A percentile compares a stretch with the other conserved stretches of the same genome.
phyloP scores from a whole-genome alignment of 805 yeast genomes.

The Candida montana region DNA sequence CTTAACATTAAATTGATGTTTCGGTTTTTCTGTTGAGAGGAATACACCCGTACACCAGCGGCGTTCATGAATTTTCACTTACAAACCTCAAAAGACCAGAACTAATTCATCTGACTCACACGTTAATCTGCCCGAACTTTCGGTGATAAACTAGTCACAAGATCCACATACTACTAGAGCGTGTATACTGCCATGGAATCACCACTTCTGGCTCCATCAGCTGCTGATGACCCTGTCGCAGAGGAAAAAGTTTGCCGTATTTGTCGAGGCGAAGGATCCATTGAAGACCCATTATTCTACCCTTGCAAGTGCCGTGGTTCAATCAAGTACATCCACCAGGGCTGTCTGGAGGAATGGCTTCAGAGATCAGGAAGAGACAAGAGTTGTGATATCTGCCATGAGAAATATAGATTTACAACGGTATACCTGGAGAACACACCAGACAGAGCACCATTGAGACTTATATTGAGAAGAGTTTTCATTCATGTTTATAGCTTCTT shows the following conservation, averaged over 20 bases:
- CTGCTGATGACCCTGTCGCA: neutral
- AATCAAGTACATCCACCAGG: conserved; percentile 89
- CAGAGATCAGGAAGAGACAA: conserved; percentile 47
- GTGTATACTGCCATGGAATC: too few species aligned
- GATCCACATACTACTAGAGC: too few species aligned
- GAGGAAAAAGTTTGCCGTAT: conserved; percentile 72
- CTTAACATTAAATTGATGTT: too few species aligned
- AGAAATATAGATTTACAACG: conserved; percentile 63
- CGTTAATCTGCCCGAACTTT: too few species aligned
- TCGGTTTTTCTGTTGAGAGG: too few species aligned
- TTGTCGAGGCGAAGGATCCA: conserved; percentile 87
- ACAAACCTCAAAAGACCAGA: too few species aligned
- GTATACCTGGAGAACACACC: conserved; percentile 66
- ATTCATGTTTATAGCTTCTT: conserved; percentile 15
- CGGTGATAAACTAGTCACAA: too few species aligned
- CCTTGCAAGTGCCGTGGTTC: conserved; percentile 96
- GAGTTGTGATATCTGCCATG: conserved; percentile 84
- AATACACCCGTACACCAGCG: conserved; percentile 4
- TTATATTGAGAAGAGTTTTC: conserved; percentile 39
- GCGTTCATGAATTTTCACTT: too few species aligned
- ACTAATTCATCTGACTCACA: too few species aligned
- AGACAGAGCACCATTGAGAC: conserved; percentile 45
- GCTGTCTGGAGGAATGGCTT: conserved; percentile 86
- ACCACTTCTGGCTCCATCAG: too few species aligned
- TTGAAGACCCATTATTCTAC: conserved; percentile 71